Conservation (phyloP, 257 asterid species). For the Euphrasia confusa region DNA sequence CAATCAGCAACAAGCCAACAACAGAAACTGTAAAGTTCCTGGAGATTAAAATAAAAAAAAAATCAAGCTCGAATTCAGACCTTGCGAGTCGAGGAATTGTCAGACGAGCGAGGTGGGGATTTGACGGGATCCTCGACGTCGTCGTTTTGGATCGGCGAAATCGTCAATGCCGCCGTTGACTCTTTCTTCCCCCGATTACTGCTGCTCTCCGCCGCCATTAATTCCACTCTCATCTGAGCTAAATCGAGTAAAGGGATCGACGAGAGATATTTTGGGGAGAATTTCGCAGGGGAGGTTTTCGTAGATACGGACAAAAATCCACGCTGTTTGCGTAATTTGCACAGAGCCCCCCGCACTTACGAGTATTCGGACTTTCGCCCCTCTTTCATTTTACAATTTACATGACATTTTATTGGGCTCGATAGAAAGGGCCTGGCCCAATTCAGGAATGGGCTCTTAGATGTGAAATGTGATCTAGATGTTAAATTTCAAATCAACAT, state of each 20-base stretch:
- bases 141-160: constrained; percentile 42
- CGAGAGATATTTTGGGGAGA: constrained; percentile 27
- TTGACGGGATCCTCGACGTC: constrained; percentile 72
- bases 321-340: constrained; percentile 8
- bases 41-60: neutral
- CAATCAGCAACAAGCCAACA: neutral
- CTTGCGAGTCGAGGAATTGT: constrained; percentile 82
- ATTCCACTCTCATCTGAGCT: constrained; percentile 39
- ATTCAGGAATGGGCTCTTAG: too few species aligned
- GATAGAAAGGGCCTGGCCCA: too few species aligned
- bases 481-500: too few species aligned
- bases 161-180: constrained; percentile 43
- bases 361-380: constrained; percentile 7
- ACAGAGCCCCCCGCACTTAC: constrained; percentile 1
- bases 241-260: constrained; percentile 5
- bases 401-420: too few species aligned
- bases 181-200: constrained; percentile 56
- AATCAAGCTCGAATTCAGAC: constrained; percentile 24
- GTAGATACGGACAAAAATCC: constrained; percentile 25
- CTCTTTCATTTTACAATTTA: neutral
- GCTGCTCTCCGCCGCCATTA: constrained; percentile 69
- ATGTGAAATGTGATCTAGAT: too few species aligned
- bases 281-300: constrained; percentile 15
- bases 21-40: neutral
- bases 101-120: constrained; percentile 74